Conservation (phyloP, 192 early-diverging fungal genomes). For the Coemansia sp. region DNA sequence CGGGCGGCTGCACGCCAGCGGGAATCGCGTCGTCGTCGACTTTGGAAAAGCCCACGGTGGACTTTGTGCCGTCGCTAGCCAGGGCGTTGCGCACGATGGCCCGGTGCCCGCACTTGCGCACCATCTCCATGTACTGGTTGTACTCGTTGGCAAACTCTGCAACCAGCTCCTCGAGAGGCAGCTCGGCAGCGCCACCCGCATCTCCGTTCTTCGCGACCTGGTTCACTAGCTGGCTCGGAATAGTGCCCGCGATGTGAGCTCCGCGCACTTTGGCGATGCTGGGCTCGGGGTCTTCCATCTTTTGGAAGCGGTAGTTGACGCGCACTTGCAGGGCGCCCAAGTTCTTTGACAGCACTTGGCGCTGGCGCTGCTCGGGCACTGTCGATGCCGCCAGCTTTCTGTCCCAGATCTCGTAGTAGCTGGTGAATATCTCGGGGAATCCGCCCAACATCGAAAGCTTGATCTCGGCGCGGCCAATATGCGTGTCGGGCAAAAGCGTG, state of each 20-base stretch:
- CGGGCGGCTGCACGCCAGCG: neutral
- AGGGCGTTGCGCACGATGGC: slow-evolving; percentile 25
- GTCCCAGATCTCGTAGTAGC: slow-evolving; percentile 82
- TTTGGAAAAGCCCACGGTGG: slow-evolving; percentile 32
- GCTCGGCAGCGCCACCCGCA: slow-evolving; percentile 18
- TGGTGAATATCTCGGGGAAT: slow-evolving; percentile 70
- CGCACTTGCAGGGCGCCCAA: slow-evolving; percentile 70
- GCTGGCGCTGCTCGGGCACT: slow-evolving; percentile 60
- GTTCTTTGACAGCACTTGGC: slow-evolving; percentile 62
- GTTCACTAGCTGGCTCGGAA: slow-evolving; percentile 39
- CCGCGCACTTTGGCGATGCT: slow-evolving; percentile 35
- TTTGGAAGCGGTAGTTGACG: slow-evolving; percentile 69
- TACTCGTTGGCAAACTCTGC: slow-evolving; percentile 50
- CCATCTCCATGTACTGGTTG: slow-evolving; percentile 42
- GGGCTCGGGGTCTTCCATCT: slow-evolving; percentile 54
- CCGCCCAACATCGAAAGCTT: slow-evolving; percentile 61
- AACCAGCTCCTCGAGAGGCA: slow-evolving; percentile 48
- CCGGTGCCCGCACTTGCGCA: slow-evolving; percentile 16
- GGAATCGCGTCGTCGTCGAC: slow-evolving; percentile 41
- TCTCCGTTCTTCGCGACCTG: slow-evolving; percentile 9
- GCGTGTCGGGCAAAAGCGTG: slow-evolving; percentile 64
- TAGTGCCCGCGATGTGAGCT: slow-evolving; percentile 40
- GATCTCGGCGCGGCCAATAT: slow-evolving; percentile 72
- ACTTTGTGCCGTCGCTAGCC: slow-evolving; percentile 2
- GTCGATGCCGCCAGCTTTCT: slow-evolving; percentile 65